A percentile compares a stretch with the other conserved stretches of the same genome.
These are phyloP conservation scores for Suillus sp. DNA, from an alignment of 768 basidiomycete genomes.

Conservation along the genomic window DNA sequence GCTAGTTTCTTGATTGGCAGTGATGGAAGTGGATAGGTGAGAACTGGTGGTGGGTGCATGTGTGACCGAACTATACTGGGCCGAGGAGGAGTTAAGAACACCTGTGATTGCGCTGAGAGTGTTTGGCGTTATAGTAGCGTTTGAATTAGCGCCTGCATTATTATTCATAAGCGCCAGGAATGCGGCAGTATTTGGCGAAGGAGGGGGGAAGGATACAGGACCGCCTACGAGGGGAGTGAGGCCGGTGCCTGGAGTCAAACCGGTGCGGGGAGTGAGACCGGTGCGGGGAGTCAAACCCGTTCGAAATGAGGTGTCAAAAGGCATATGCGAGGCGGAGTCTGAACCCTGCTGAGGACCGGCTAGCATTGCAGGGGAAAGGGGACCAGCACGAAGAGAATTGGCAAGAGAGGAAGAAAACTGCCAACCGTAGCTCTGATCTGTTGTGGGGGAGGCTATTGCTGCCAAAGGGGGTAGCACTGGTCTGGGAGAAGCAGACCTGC, in stretches of 20 bases:
- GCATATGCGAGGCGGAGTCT: conserved; percentile 37
- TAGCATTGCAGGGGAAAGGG: conserved; percentile 95
- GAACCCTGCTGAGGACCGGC: conserved; percentile 72
- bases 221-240: conserved; percentile 81
- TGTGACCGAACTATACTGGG: conserved; percentile 30
- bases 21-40: conserved; percentile 38
- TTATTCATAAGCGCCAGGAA: conserved; percentile 92
- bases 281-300: conserved; percentile 88
- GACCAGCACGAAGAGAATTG: conserved; percentile 88
- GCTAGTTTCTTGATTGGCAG: conserved; percentile 34
- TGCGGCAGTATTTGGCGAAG: conserved; percentile 87
- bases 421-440: conserved; percentile 55
- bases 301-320: conserved; percentile 74
- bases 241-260: conserved; percentile 74
- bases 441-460: conserved; percentile 61
- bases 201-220: conserved; percentile 76
- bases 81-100: conserved; percentile 52
- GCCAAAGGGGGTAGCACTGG: conserved; percentile 83
- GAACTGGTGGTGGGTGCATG: conserved; percentile 38
- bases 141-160: conserved; percentile 34
- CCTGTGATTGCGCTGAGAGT: conserved; percentile 68
- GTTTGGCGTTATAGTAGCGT: conserved; percentile 60
- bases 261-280: conserved; percentile 84
- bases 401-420: conserved; percentile 59
- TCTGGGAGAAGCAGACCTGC: conserved; percentile 47